These are phyloP conservation scores for Solanum virginianum DNA, from an alignment of 257 asterid genomes.

Conservation along the genomic window DNA sequence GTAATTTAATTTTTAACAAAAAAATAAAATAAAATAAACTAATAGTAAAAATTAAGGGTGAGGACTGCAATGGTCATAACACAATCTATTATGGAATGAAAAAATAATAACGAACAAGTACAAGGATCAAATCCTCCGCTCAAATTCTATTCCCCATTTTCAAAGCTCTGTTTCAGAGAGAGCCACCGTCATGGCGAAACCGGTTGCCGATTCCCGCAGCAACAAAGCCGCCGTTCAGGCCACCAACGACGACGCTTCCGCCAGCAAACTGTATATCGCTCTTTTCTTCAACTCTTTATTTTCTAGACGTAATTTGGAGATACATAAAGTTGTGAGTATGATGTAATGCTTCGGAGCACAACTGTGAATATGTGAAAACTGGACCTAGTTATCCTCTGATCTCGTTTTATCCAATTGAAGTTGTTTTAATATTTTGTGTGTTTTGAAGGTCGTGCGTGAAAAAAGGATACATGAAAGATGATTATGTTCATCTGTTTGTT, in stretches of 20 bases:
- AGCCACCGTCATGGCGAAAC: slow-evolving; percentile 31
- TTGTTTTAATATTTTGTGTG: background rate
- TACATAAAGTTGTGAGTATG: background rate
- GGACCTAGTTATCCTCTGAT: background rate
- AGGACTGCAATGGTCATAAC: background rate
- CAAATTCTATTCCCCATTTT: background rate
- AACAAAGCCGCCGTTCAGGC: slow-evolving; percentile 88
- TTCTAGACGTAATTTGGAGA: background rate
- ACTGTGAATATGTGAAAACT: background rate
- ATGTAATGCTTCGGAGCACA: background rate
- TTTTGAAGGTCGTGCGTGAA: slow-evolving; percentile 70
- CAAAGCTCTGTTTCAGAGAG: background rate
- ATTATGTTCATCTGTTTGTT: slow-evolving; percentile 65
- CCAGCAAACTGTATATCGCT: slow-evolving; percentile 65
- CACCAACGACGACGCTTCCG: slow-evolving; percentile 96
- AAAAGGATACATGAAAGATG: slow-evolving; percentile 86
- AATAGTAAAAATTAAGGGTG: background rate
- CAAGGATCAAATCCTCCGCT: background rate
- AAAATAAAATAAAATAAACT: too few relatives aligned
- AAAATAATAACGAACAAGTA: background rate
- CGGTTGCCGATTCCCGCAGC: slow-evolving; percentile 56
- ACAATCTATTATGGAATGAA: background rate
- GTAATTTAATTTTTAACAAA: too few relatives aligned
- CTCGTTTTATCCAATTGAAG: background rate
- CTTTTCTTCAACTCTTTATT: background rate